These are phyloP conservation scores for Prototheca wickerhamii DNA, from an alignment of 163 green algal genomes.

Conservation along the genomic window DNA sequence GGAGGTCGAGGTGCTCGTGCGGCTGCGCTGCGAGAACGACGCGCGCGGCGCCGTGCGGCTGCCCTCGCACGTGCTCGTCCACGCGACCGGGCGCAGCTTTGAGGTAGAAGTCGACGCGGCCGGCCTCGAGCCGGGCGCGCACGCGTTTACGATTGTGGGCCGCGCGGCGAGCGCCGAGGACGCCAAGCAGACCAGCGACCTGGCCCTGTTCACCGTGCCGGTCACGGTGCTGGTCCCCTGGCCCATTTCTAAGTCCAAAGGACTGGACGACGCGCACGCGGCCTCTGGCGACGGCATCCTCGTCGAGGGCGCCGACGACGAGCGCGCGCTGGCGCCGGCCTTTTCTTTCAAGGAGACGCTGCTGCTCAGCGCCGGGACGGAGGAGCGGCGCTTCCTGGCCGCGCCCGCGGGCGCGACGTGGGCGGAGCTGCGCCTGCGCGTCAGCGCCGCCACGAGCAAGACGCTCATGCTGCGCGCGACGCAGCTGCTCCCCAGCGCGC, in stretches of 20 bases:
- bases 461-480: constrained; percentile 58
- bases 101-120: constrained; percentile 54
- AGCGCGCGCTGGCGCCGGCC: not conserved
- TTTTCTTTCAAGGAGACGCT: constrained; percentile 3
- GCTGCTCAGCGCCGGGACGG: constrained; percentile 29
- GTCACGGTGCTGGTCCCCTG: constrained; percentile 68
- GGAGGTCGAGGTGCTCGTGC: constrained; percentile 57
- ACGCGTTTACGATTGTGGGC: no score
- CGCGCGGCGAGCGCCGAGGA: constrained; percentile 60
- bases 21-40: constrained; percentile 31
- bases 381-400: constrained; percentile 56
- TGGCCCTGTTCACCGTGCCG: constrained; percentile 68
- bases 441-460: constrained; percentile 12
- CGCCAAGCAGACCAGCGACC: constrained; percentile 36
- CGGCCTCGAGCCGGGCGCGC: constrained; percentile 52
- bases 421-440: constrained; percentile 61
- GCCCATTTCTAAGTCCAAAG: no score
- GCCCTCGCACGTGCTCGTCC: constrained; percentile 64
- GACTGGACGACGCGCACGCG: no score
- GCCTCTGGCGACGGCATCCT: no score
- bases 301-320: no score
- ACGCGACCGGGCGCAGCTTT: constrained; percentile 64
- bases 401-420: constrained; percentile 72
- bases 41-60: constrained; percentile 47
- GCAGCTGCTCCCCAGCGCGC: constrained; percentile 52